These are phyloP conservation scores for Dioscorea zingiberensis DNA, from an alignment of 106 monocot species.

Conservation along the genomic window DNA sequence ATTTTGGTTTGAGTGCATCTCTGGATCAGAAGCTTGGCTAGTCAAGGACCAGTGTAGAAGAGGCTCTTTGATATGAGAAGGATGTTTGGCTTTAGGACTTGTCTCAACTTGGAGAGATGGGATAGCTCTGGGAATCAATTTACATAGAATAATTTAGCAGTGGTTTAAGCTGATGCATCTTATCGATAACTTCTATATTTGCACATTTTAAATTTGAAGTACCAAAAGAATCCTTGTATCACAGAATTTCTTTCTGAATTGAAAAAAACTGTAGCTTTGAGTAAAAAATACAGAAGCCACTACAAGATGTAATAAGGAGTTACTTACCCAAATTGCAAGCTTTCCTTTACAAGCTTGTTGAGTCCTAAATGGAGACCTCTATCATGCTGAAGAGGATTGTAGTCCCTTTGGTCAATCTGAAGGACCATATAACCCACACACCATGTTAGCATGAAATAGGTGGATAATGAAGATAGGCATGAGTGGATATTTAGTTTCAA, in stretches of 20 bases:
- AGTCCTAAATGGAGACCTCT: slow-evolving; percentile 68
- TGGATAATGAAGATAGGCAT: too few species aligned
- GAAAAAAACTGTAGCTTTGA: too few species aligned
- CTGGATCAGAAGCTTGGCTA: slow-evolving; percentile 13
- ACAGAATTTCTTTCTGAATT: too few species aligned
- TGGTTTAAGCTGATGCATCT: too few species aligned
- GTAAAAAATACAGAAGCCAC: neutral
- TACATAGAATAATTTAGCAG: neutral
- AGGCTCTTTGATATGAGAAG: slow-evolving; percentile 10
- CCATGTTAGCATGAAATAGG: too few species aligned
- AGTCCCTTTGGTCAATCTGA: slow-evolving; percentile 66
- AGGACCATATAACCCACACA: neutral
- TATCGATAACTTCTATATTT: too few species aligned
- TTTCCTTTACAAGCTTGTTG: slow-evolving; percentile 70
- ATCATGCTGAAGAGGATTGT: slow-evolving; percentile 84
- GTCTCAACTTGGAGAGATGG: neutral
- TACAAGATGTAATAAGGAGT: neutral
- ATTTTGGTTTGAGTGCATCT: slow-evolving; percentile 10
- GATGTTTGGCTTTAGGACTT: neutral
- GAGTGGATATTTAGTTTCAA: too few species aligned
- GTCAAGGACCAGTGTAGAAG: slow-evolving; percentile 9
- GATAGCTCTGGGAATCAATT: slow-evolving; percentile 39
- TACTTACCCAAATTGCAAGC: slow-evolving; percentile 75
- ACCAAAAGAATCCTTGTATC: neutral
- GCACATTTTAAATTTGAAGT: neutral